These are phyloP conservation scores for Chlorella variabilis DNA, from an alignment of 163 green algal genomes.

Conservation along the genomic window DNA sequence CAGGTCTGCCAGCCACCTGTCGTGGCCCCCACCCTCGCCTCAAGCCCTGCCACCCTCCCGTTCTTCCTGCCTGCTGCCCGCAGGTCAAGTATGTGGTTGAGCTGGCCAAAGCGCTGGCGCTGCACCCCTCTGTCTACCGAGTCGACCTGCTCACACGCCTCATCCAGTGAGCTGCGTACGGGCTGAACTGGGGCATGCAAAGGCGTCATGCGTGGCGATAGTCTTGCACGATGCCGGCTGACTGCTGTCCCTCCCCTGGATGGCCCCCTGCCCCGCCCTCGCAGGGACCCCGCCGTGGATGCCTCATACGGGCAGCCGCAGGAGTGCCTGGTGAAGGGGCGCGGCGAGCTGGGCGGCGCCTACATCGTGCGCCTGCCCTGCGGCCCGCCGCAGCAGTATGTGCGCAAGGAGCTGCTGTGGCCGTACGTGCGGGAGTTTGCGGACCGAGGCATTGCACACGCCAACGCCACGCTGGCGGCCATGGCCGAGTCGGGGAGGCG, in stretches of 20 bases:
- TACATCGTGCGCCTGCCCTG: slow-evolving; percentile 93
- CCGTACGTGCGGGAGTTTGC: slow-evolving; percentile 94
- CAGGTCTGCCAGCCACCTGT: no score
- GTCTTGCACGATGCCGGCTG: no score
- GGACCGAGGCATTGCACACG: slow-evolving; percentile 84
- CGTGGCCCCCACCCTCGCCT: not conserved
- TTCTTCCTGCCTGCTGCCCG: not conserved
- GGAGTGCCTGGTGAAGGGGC: slow-evolving; percentile 65
- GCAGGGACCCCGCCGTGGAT: slow-evolving; percentile 72
- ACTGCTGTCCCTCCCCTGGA: no score
- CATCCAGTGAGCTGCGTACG: slow-evolving; percentile 58
- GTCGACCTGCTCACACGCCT: slow-evolving; percentile 95
- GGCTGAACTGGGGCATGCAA: not conserved
- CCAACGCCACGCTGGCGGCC: slow-evolving; percentile 65
- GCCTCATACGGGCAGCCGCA: slow-evolving; percentile 70
- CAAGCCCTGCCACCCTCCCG: not conserved
- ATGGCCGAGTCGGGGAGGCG: slow-evolving; percentile 70
- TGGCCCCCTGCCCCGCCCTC: no score
- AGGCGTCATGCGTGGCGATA: no score
- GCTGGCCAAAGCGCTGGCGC: slow-evolving; percentile 86
- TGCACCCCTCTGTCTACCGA: slow-evolving; percentile 89
- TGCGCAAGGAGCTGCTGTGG: slow-evolving; percentile 95
- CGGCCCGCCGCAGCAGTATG: slow-evolving; percentile 79
- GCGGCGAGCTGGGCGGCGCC: slow-evolving; percentile 70
- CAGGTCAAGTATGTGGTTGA: slow-evolving; percentile 99